Conservation (phyloP, 169 alveolate species). For the Theileria orientalis region DNA sequence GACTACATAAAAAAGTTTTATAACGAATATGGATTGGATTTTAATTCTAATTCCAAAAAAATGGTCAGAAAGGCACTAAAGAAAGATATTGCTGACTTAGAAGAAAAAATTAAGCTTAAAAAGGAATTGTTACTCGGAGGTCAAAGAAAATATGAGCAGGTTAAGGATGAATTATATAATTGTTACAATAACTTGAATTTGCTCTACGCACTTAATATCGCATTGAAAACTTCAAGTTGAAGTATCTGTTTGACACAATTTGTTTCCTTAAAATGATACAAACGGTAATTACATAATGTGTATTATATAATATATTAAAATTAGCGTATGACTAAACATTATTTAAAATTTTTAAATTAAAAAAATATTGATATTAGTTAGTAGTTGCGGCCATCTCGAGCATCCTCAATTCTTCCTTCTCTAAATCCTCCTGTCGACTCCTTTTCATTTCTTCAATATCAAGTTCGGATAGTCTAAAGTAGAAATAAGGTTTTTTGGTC, state of each 20-base stretch:
- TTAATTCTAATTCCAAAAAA: neutral
- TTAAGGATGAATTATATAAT: slow-evolving; percentile 2
- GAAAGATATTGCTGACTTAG: neutral
- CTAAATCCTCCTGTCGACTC: too few relatives aligned
- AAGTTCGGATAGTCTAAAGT: neutral
- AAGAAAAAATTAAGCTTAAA: neutral
- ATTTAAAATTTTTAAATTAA: too few relatives aligned
- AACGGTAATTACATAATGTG: too few relatives aligned
- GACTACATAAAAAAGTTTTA: neutral
- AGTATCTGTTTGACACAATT: too few relatives aligned
- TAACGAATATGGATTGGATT: neutral
- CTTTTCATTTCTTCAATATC: neutral
- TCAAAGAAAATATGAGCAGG: neutral
- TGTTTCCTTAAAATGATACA: too few relatives aligned
- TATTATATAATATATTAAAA: too few relatives aligned
- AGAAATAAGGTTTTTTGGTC: neutral
- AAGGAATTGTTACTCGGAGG: neutral
- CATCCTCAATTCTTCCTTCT: too few relatives aligned
- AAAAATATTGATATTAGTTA: too few relatives aligned
- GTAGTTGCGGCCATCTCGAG: too few relatives aligned
- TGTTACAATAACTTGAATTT: neutral
- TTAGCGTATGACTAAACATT: too few relatives aligned
- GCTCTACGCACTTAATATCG: neutral
- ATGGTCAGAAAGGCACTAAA: neutral
- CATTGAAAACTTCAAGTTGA: slow-evolving; percentile 12